phyloP scores from a whole-genome alignment of 2,329 filamentous ascomycete species.

The Zasmidium cellare region DNA sequence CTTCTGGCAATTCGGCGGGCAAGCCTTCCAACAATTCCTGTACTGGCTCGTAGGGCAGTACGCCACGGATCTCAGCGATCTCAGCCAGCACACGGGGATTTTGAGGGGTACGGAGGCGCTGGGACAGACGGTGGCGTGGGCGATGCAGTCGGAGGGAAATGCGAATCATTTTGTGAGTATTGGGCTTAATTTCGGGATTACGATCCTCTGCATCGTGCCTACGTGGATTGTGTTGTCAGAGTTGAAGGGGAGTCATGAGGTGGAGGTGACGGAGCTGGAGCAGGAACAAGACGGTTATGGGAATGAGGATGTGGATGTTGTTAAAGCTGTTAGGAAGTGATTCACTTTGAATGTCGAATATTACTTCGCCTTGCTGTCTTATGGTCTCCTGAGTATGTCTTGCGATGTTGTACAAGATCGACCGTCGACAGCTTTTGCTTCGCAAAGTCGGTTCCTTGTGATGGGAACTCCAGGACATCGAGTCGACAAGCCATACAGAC shows the following conservation, averaged over 20 bases:
- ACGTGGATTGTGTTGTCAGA: conserved; percentile 66
- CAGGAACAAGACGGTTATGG: neutral
- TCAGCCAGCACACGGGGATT: conserved; percentile 67
- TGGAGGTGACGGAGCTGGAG: conserved; percentile 15
- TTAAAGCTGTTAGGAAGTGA: too few relatives aligned
- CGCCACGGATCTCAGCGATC: conserved; percentile 60
- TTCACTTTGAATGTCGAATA: too few relatives aligned
- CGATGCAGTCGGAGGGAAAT: conserved; percentile 60
- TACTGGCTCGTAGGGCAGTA: conserved; percentile 71
- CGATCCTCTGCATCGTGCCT: conserved; percentile 63
- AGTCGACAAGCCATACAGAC: too few relatives aligned
- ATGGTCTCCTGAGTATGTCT: too few relatives aligned
- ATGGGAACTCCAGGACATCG: too few relatives aligned
- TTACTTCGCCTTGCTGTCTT: too few relatives aligned
- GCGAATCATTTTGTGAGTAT: conserved; percentile 66
- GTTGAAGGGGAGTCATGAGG: conserved; percentile 43
- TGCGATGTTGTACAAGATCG: too few relatives aligned
- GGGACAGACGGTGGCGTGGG: conserved; percentile 74
- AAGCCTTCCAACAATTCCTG: conserved; percentile 72
- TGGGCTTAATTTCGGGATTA: conserved; percentile 70
- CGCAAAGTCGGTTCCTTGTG: too few relatives aligned
- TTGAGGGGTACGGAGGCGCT: conserved; percentile 71
- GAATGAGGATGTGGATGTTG: too few relatives aligned
- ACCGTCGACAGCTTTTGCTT: too few relatives aligned
- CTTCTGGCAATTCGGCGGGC: conserved; percentile 67